phyloP scores from a whole-genome alignment of 1,284 basidiomycete species.

The Fomitiporia mediterranea region DNA sequence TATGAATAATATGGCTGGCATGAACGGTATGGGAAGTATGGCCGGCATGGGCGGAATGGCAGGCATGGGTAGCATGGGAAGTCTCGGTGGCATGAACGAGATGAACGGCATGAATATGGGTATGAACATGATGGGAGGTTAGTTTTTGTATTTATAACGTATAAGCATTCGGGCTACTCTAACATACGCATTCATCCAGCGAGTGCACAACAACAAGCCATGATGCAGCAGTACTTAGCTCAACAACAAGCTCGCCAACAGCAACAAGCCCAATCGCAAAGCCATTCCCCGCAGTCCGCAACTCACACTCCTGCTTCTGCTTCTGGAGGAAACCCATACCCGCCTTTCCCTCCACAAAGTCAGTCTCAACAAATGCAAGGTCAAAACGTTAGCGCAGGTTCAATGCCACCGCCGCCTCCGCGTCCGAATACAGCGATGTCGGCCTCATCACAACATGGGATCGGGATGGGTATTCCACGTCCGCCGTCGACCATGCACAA shows the following conservation, averaged over 20 bases:
- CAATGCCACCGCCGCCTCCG: conserved; percentile 18
- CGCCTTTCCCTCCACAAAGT: background rate
- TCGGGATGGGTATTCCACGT: conserved; percentile 15
- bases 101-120: conserved; percentile 21
- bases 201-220: background rate
- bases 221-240: background rate
- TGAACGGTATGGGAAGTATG: conserved; percentile 13
- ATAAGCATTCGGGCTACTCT: conserved; percentile 14
- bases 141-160: background rate
- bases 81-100: conserved; percentile 5
- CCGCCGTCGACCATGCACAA: conserved; percentile 11
- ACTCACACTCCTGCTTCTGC: background rate
- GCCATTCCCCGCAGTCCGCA: background rate
- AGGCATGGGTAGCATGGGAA: conserved; percentile 21
- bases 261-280: conserved; percentile 23
- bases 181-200: background rate
- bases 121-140: conserved; percentile 17
- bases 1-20: background rate
- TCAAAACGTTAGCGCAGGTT: conserved; percentile 6
- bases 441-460: conserved; percentile 12
- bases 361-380: conserved; percentile 7
- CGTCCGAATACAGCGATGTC: conserved; percentile 20
- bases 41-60: conserved; percentile 12
- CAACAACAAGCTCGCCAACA: conserved; percentile 17
- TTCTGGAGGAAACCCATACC: conserved; percentile 5